Base-by-base conservation (phyloP, 768 basidiomycete genomes). In the Termitomyces sp. region DNA sequence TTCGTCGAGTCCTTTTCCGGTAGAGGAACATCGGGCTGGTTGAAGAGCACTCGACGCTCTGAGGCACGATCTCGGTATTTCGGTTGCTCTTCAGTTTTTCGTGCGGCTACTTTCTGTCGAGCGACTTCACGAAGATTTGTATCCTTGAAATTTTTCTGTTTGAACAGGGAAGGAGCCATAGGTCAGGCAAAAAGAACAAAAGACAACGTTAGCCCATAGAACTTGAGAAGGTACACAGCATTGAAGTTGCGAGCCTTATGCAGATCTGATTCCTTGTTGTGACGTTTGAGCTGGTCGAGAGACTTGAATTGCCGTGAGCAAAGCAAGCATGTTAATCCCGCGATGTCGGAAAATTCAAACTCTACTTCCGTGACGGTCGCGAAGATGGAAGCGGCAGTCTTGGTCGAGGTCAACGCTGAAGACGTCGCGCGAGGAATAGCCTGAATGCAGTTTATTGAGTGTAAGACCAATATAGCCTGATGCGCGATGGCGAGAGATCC, bases 11-110 rank as follows among this genome's bases (percentile, higher is more conserved):
- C 78, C 40, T 72, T 67, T 11, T 83, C 82, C 5, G 85, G 82
- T 0, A 85, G 61, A 8, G 94, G 96, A 1, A 83, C 79, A 31
- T 95, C 92, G 0, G 95, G 93, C 64, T 98, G 95, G 62, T 94
- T 92, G 73, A 95, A 92, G 66, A 94, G 83, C 49, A 84, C 83
- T 19, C 97, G 83, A 14, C 97, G 85, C 67, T 97, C 95, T 0
- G 87, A 89, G 1, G 97, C 97, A 26, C 97, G 87, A 70, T 99
- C 97, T 38, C 95, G 86, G 72, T 99, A 98, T 68, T 93, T 94
- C 2, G 92, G 87, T 60, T 81, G 80, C 26, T 83, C 80, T 35
- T 53, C 58, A 1, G 67, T 62, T 59, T 77, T 77, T 44, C 79
- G 74, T 3, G 73, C 69, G 8, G 76, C 77, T 21, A 78, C 78